phyloP scores from a whole-genome alignment of 2,329 filamentous ascomycete species.

The Alternaria arbusti region DNA sequence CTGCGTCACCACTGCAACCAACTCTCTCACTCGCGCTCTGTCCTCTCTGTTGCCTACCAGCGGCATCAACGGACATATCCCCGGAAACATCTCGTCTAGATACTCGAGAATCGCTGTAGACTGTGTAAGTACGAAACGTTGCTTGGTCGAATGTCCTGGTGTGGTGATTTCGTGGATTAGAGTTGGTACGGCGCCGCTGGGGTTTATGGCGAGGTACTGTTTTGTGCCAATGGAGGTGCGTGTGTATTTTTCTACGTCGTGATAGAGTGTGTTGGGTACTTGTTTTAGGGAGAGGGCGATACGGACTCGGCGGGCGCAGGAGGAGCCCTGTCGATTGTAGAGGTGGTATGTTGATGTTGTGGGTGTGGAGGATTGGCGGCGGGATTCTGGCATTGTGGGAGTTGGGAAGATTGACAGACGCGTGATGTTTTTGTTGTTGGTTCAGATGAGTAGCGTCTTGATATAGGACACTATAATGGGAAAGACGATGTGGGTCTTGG shows the following conservation, averaged over 20 bases:
- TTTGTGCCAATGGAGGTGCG: conserved; percentile 51
- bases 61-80: conserved; percentile 41
- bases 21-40: conserved; percentile 60
- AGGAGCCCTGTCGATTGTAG: conserved; percentile 68
- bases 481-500: no score
- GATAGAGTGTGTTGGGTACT: conserved; percentile 51
- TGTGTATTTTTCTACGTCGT: conserved; percentile 60
- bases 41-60: conserved; percentile 41
- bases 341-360: conserved; percentile 44
- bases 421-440: background rate
- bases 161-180: conserved; percentile 54
- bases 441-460: background rate
- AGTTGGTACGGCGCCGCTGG: conserved; percentile 34
- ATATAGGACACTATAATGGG: no score
- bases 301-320: conserved; percentile 66
- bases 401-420: background rate
- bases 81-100: background rate
- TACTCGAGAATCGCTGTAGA: background rate
- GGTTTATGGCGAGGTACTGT: conserved; percentile 63
- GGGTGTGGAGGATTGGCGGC: background rate
- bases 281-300: conserved; percentile 64
- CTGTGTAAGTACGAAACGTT: background rate
- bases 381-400: background rate
- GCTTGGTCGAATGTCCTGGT: conserved; percentile 38
- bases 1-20: conserved; percentile 61